Conservation (phyloP, 2,329 filamentous ascomycete genomes). For the Pseudomassariella vexata region DNA sequence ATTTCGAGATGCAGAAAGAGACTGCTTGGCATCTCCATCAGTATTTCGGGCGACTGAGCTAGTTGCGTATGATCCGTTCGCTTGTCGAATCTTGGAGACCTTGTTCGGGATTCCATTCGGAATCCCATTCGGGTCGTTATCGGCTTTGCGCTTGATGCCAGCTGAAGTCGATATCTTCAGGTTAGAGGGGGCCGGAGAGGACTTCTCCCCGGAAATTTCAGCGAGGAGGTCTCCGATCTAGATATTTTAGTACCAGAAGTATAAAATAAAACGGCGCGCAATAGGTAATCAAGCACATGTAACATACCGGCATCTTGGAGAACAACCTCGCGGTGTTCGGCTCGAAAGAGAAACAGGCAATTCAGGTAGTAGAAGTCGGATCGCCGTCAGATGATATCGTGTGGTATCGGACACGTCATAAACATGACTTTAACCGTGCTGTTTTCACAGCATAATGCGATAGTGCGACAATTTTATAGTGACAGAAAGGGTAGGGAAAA, state of each 20-base stretch:
- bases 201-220: conserved; percentile 53
- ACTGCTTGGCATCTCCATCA: too few species aligned
- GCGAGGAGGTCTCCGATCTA: conserved; percentile 55
- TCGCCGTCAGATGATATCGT: conserved; percentile 12
- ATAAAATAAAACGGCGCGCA: conserved; percentile 2
- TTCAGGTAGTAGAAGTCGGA: conserved; percentile 6
- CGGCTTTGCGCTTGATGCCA: conserved; percentile 51
- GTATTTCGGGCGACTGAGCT: conserved; percentile 19
- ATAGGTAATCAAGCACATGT: not conserved
- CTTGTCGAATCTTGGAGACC: conserved; percentile 19
- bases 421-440: conserved; percentile 3
- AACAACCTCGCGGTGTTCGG: too few species aligned
- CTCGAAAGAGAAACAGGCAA: conserved; percentile 11
- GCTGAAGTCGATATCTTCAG: conserved; percentile 21
- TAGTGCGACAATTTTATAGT: too few species aligned
- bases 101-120: conserved; percentile 16
- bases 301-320: conserved; percentile 14
- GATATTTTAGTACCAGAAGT: conserved; percentile 12
- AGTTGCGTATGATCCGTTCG: conserved; percentile 20
- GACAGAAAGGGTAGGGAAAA: too few species aligned
- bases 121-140: conserved; percentile 35
- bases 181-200: conserved; percentile 26
- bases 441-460: too few species aligned
- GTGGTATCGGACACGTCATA: too few species aligned
- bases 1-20: conserved; percentile 4